Evolutionary conservation across 495 filamentous ascomycete genomes (phyloP), one percentile per base, ranked within the genome.

Genomic region (Aspergillus olivimuriae): DNA sequence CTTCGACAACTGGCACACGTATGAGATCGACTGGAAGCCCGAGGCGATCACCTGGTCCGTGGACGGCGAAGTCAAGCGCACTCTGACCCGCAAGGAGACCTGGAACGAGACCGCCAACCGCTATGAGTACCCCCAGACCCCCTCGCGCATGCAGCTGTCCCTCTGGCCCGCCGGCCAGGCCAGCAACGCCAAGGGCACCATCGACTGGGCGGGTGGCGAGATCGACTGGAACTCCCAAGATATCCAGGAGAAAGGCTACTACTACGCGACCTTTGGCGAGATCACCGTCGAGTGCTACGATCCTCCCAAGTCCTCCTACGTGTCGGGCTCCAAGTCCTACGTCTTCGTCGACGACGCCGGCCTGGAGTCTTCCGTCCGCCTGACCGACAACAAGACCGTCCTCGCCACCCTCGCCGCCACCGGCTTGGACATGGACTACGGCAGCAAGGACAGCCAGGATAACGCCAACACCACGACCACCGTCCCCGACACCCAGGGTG

Each of bases 1-100:
- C 3, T 90, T 84, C 60, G 60, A 75, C 34, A 77, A 94, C 41
- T 88, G 73, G 62, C 92, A 97, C 70, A 83, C 81, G 34, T 98
- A 97, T 65, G 88, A 90, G 60, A 83, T 98, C 58, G 83, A 89
- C 59, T 98, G 92, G 92, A 81, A 81, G 11, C 86, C 87, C 16
- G 90, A 96, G 43, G 61, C 72, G 43, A 79, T 95, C 48, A 82
- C 75, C 35, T 98, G 94, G 94, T 75, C 74, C 41, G 73, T 97
- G 19, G 90, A 98, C 56, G 90, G 86, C 47, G 62, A 80, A 19
- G 72, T 79, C 30, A 76, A 81, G 42, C 90, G 92, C 43, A 82
- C 77, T 10, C 68, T 87, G 58, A 76, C 86, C 56, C 81, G 81
- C 57, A 69, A 74, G 8, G 75, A 84, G 21, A 97, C 94, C 32